Evolutionary conservation across 2,329 filamentous ascomycete genomes (phyloP).

Genomic region (Albifimbria verrucaria): DNA sequence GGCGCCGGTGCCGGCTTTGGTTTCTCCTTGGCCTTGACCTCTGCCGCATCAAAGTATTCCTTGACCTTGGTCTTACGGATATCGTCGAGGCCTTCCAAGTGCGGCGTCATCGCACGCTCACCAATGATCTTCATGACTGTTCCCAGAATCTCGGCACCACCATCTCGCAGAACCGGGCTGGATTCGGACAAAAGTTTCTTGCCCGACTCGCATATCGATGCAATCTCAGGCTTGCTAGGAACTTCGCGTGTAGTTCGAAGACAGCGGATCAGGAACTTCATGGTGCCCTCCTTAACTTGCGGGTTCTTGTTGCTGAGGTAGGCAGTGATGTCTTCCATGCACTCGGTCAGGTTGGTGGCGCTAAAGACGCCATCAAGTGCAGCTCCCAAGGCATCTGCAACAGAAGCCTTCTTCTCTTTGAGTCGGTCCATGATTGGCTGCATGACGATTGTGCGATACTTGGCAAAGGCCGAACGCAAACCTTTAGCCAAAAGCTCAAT

Average conservation of each 20-base stretch:
- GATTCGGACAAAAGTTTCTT: constrained; percentile 91
- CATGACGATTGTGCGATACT: constrained; percentile 78
- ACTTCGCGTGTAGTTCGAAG: constrained; percentile 79
- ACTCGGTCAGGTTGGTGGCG: constrained; percentile 73
- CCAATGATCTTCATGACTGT: constrained; percentile 99
- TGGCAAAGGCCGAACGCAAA: constrained; percentile 71
- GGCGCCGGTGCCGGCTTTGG: constrained; percentile 72
- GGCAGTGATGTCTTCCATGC: constrained; percentile 84
- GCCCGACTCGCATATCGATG: constrained; percentile 78
- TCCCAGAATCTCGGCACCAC: constrained; percentile 87
- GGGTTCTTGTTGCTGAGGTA: constrained; percentile 94
- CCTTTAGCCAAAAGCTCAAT: constrained; percentile 87
- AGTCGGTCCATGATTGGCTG: constrained; percentile 89
- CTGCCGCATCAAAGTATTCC: constrained; percentile 72
- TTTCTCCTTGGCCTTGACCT: constrained; percentile 57
- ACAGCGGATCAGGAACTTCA: constrained; percentile 88
- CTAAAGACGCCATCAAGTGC: constrained; percentile 71
- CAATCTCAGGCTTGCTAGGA: constrained; percentile 79
- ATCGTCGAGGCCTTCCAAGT: constrained; percentile 89
- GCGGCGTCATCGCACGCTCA: constrained; percentile 89
- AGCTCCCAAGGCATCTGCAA: constrained; percentile 81
- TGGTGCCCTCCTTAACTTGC: constrained; percentile 92
- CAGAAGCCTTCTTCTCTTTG: constrained; percentile 93
- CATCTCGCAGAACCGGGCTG: constrained; percentile 78
- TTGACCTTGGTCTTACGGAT: constrained; percentile 95